These are phyloP conservation scores for Canavalia ensiformis DNA, from an alignment of 306 rosid genomes.

Conservation along the genomic window DNA sequence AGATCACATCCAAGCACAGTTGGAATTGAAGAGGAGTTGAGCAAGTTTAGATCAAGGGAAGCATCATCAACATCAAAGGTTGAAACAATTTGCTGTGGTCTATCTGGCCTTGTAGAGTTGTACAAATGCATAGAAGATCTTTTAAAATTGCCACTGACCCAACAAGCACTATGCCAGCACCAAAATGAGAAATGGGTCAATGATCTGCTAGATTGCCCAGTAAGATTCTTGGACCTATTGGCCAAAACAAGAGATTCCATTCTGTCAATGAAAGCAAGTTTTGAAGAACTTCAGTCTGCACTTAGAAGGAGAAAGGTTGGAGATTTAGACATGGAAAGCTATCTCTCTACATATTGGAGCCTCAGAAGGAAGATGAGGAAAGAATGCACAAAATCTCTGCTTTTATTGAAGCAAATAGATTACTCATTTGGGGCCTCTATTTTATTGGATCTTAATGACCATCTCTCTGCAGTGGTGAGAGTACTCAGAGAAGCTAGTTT, in stretches of 20 bases:
- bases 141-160: constrained; percentile 70
- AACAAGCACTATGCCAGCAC: constrained; percentile 63
- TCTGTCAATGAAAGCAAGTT: constrained; percentile 55
- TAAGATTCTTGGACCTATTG: constrained; percentile 68
- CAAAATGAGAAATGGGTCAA: constrained; percentile 69
- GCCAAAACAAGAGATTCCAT: constrained; percentile 63
- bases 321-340: constrained; percentile 55
- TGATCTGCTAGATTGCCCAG: constrained; percentile 64
- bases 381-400: constrained; percentile 56
- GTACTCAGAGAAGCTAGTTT: constrained; percentile 72
- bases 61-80: constrained; percentile 53
- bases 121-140: constrained; percentile 64
- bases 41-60: constrained; percentile 65
- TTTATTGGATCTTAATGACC: constrained; percentile 52
- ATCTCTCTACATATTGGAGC: constrained; percentile 48
- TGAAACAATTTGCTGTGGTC: constrained; percentile 54
- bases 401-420: constrained; percentile 62
- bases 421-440: constrained; percentile 36
- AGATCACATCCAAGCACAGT: constrained; percentile 83
- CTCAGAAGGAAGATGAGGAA: constrained; percentile 65
- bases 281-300: constrained; percentile 66
- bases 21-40: constrained; percentile 61
- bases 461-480: constrained; percentile 61
- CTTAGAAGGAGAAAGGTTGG: constrained; percentile 65
- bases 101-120: constrained; percentile 59